Evolutionary conservation across 768 basidiomycete genomes (phyloP).

Genomic region (Boletus bicolor): DNA sequence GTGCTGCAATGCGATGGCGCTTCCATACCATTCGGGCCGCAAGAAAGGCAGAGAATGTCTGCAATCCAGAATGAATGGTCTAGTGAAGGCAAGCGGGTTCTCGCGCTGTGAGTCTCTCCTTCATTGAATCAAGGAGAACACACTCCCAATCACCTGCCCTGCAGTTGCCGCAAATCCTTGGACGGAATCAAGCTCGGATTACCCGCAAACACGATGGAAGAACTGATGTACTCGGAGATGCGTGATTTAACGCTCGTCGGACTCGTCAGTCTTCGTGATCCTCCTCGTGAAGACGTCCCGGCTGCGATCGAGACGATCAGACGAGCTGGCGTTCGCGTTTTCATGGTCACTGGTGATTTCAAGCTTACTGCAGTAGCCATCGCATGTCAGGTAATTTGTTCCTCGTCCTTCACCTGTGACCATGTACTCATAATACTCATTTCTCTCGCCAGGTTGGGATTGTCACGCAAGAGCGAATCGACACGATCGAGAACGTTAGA

Average conservation of each 20-base stretch:
- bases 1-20: conserved; percentile 34
- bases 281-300: conserved; percentile 50
- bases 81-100: conserved; percentile 49
- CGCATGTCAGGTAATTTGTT: conserved; percentile 39
- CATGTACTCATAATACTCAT: not conserved
- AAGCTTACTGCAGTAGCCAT: conserved; percentile 52
- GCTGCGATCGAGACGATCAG: conserved; percentile 46
- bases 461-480: conserved; percentile 38
- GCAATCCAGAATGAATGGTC: conserved; percentile 42
- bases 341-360: conserved; percentile 60
- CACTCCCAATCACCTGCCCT: not conserved
- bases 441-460: conserved; percentile 38
- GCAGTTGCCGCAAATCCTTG: conserved; percentile 31
- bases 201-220: conserved; percentile 29
- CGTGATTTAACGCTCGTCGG: conserved; percentile 45
- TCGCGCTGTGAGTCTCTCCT: conserved; percentile 36
- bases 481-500: conserved; percentile 30
- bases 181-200: conserved; percentile 19
- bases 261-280: conserved; percentile 55
- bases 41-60: conserved; percentile 21
- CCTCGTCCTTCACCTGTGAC: not conserved
- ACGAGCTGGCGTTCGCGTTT: conserved; percentile 50
- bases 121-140: not conserved
- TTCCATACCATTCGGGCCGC: conserved; percentile 29
- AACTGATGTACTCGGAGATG: conserved; percentile 39